Base-by-base conservation (phyloP, 371 early-diverging fungal genomes). In the Smittium culicis region DNA sequence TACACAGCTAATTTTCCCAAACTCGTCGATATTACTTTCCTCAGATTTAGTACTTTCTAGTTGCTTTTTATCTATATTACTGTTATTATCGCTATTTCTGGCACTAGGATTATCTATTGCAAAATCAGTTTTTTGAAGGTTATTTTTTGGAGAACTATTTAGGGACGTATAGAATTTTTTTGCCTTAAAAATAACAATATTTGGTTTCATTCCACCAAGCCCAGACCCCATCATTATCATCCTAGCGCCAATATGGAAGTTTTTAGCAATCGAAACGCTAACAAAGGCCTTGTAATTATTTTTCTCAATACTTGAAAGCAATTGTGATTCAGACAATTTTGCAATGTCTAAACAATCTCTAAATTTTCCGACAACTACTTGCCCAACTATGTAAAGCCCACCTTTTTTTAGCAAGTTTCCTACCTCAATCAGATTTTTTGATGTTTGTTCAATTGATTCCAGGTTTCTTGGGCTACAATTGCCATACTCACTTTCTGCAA, bases 371-470 rank as follows among this genome's bases (percentile, higher is more conserved):
- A 74, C 72, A 45, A 85, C 76, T 2, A 82, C 77, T 35, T 85
- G 83, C 0, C 83, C 86, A 1, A 86, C 63, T 16, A 86, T 77
- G 63, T 80, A 86, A 30, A 86, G 76, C 0, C 82, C 81, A 32
- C 86, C 85, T 70, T 86, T 86, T 68, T 86, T 86, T 62, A 85
- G 68, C 34, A 79, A 71, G 67, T 86, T 86, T 67, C 82, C 82
- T 56, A 86, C 85, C 58, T 79, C 78, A 33, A 85, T 81, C 66
- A 85, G 65, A n/a, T 30, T 35, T n/a, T 24, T 24, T 24, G n/a
- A n/a, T n/a, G n/a, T n/a, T n/a, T n/a, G n/a, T n/a, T n/a, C n/a
- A n/a, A n/a, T n/a, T n/a, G n/a, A n/a, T n/a, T n/a, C n/a, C n/a
- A n/a, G n/a, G n/a, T n/a, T n/a, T n/a, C n/a, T n/a, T n/a, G n/a